Evolutionary conservation across 257 asterid genomes (phyloP).

Genomic region (Solanum megistacrolobum): DNA sequence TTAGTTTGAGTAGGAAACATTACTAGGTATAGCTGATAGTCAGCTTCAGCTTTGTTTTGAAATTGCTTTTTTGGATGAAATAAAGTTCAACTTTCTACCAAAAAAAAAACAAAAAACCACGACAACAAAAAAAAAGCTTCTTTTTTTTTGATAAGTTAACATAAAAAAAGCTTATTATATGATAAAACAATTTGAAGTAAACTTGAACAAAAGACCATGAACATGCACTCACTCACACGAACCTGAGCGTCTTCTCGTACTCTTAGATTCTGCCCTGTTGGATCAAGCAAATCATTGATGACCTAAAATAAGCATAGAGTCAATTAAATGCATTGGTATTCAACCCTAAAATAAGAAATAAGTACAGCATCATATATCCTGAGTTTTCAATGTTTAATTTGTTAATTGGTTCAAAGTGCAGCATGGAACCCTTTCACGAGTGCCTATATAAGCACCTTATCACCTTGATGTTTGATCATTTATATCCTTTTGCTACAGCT

Average conservation of each 20-base stretch:
- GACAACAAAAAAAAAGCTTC: neutral
- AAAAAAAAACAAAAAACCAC: neutral
- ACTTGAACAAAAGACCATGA: neutral
- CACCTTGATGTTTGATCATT: neutral
- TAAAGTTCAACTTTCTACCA: neutral
- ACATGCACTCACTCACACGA: neutral
- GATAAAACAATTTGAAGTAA: neutral
- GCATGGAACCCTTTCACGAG: neutral
- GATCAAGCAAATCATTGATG: constrained; percentile 81
- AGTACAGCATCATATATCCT: neutral
- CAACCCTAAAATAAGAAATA: neutral
- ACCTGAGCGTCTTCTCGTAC: constrained; percentile 85
- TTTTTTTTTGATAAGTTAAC: neutral
- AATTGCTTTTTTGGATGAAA: neutral
- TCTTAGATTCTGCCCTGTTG: constrained; percentile 74
- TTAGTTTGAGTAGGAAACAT: neutral
- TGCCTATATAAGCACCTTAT: neutral
- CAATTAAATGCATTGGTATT: neutral
- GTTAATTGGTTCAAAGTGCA: neutral
- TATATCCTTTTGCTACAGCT: neutral
- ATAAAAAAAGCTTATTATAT: neutral
- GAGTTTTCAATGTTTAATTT: neutral
- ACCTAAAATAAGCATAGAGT: constrained; percentile 41
- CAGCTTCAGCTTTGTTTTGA: neutral
- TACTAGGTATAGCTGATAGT: neutral